Conservation (phyloP, 768 basidiomycete genomes). For the Amanita pseudoporphyria region DNA sequence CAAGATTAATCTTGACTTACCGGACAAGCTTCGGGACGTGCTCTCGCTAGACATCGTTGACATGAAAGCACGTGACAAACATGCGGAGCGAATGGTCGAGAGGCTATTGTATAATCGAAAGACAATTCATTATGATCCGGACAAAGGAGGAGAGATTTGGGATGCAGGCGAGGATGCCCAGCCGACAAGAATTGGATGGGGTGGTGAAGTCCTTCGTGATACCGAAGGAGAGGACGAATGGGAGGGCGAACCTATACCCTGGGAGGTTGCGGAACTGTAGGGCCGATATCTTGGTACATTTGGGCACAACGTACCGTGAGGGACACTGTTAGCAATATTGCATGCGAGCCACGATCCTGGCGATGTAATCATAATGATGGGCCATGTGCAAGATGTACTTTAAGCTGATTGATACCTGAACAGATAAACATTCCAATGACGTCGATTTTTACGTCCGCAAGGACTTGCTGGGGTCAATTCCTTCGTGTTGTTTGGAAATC, state of each 20-base stretch:
- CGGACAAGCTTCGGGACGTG: slow-evolving; percentile 55
- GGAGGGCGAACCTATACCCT: slow-evolving; percentile 78
- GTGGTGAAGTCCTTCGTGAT: slow-evolving; percentile 17
- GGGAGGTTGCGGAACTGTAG: slow-evolving; percentile 72
- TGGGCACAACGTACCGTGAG: background rate
- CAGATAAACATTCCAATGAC: background rate
- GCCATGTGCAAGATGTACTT: background rate
- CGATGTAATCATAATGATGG: background rate
- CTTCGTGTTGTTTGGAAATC: background rate
- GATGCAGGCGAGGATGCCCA: slow-evolving; percentile 53
- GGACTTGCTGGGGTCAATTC: background rate
- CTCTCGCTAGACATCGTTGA: slow-evolving; percentile 48
- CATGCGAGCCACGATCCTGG: background rate
- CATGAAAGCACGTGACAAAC: slow-evolving; percentile 26
- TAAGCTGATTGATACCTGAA: background rate
- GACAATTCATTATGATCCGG: slow-evolving; percentile 47
- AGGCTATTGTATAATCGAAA: slow-evolving; percentile 52
- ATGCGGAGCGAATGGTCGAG: slow-evolving; percentile 48
- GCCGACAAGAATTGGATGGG: slow-evolving; percentile 8
- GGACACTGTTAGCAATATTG: background rate
- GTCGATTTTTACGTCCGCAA: background rate
- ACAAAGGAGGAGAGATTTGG: slow-evolving; percentile 68
- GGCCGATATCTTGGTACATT: background rate
- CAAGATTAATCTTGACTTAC: slow-evolving; percentile 46
- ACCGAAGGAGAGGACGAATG: slow-evolving; percentile 52